These are phyloP conservation scores for Fibroporia radiculosa DNA, from an alignment of 768 basidiomycete genomes.

Conservation along the genomic window DNA sequence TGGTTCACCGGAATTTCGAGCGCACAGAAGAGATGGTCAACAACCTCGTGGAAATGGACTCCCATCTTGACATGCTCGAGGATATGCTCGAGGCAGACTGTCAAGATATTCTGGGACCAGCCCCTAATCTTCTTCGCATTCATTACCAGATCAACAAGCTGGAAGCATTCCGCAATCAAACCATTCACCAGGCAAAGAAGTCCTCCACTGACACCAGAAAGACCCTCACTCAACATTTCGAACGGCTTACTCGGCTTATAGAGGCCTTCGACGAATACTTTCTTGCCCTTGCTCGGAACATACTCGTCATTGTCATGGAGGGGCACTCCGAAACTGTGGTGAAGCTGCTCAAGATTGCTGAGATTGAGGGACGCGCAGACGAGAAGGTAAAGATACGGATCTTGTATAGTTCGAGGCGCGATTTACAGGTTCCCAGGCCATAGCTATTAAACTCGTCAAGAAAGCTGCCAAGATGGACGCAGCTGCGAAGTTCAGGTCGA, in stretches of 20 bases:
- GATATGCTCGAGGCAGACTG: conserved; percentile 70
- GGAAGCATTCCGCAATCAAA: conserved; percentile 90
- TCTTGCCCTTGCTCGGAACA: conserved; percentile 63
- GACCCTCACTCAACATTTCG: conserved; percentile 75
- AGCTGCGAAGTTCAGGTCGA: conserved; percentile 87
- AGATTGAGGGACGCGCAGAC: conserved; percentile 88
- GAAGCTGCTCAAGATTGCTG: conserved; percentile 86
- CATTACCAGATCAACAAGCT: conserved; percentile 91
- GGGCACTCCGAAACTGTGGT: conserved; percentile 86
- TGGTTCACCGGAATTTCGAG: conserved; percentile 91
- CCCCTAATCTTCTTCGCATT: conserved; percentile 81
- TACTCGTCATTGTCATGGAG: conserved; percentile 71
- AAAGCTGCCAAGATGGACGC: conserved; percentile 90
- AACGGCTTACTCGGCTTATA: conserved; percentile 74
- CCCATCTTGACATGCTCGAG: conserved; percentile 72
- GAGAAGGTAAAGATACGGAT: conserved; percentile 60
- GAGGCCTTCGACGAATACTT: conserved; percentile 83
- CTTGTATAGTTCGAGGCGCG: not conserved
- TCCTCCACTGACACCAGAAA: conserved; percentile 58
- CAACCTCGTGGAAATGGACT: conserved; percentile 88
- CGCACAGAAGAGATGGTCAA: conserved; percentile 94
- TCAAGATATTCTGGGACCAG: conserved; percentile 74
- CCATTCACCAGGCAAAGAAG: conserved; percentile 88
- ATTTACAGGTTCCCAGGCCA: conserved; percentile 48
- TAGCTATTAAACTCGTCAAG: conserved; percentile 90